Percentiles rank a stretch among this genome's conserved stretches.
Conservation (phyloP, 148 eudicot genomes). For the Rhododendron simsii region DNA sequence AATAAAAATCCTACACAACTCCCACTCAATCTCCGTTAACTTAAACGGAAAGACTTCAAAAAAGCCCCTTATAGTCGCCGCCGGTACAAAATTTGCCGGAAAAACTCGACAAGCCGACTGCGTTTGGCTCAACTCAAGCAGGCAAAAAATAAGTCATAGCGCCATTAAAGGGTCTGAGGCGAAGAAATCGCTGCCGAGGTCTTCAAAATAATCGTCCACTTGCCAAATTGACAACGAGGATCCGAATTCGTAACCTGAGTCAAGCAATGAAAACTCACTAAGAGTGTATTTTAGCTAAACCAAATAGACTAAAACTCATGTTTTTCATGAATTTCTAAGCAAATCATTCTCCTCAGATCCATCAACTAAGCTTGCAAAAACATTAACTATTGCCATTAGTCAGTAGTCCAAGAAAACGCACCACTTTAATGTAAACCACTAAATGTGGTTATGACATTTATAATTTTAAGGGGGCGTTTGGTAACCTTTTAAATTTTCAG, state of each 20-base stretch:
- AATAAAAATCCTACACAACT: background rate
- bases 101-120: constrained; percentile 28
- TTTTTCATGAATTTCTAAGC: too few relatives aligned
- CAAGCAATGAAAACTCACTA: too few relatives aligned
- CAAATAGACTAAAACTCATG: too few relatives aligned
- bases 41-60: background rate
- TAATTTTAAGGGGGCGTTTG: too few relatives aligned
- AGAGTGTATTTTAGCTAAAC: too few relatives aligned
- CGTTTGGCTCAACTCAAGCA: background rate
- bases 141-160: constrained; percentile 15
- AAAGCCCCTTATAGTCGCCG: constrained; percentile 9
- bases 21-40: background rate
- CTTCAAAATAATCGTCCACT: constrained; percentile 67
- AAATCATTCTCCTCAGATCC: too few relatives aligned
- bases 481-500: too few relatives aligned
- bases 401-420: too few relatives aligned
- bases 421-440: too few relatives aligned
- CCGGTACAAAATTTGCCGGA: constrained; percentile 54
- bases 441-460: too few relatives aligned
- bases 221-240: constrained; percentile 21
- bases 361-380: too few relatives aligned
- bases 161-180: constrained; percentile 41
- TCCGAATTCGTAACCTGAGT: constrained; percentile 26
- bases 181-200: constrained; percentile 39
- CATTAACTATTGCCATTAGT: too few relatives aligned